These are phyloP conservation scores for Aspergillus flavus DNA, from an alignment of 2,329 filamentous ascomycete genomes.

Conservation along the genomic window DNA sequence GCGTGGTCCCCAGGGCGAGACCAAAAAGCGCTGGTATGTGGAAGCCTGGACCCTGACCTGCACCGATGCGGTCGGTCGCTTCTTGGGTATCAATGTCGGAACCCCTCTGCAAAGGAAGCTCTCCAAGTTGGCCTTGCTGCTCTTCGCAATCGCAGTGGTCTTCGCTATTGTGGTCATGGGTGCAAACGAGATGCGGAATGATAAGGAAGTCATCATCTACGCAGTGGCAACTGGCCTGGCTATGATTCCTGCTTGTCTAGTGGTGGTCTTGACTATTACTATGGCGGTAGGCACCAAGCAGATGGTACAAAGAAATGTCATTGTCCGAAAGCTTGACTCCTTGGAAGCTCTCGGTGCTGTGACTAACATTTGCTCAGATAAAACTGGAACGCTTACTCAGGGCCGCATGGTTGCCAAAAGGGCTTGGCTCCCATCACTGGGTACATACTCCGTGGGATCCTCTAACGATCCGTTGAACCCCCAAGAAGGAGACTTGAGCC, in stretches of 20 bases:
- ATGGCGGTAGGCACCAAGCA: slow-evolving; percentile 64
- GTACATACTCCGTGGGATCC: slow-evolving; percentile 60
- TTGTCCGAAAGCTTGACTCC: slow-evolving; percentile 60
- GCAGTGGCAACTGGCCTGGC: slow-evolving; percentile 62
- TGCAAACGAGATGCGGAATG: slow-evolving; percentile 60
- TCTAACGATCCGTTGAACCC: slow-evolving; percentile 62
- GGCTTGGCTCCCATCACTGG: slow-evolving; percentile 60
- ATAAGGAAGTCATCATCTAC: slow-evolving; percentile 66
- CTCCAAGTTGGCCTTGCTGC: slow-evolving; percentile 66
- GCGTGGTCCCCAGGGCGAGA: slow-evolving; percentile 53
- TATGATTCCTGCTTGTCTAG: slow-evolving; percentile 65
- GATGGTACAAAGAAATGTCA: slow-evolving; percentile 60
- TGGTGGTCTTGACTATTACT: slow-evolving; percentile 69
- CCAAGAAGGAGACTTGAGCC: slow-evolving; percentile 51
- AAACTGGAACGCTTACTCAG: slow-evolving; percentile 64
- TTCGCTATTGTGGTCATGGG: slow-evolving; percentile 71
- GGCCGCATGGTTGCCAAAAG: slow-evolving; percentile 66
- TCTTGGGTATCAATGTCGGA: slow-evolving; percentile 69
- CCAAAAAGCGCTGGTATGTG: slow-evolving; percentile 56
- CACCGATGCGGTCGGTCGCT: slow-evolving; percentile 61
- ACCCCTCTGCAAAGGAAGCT: slow-evolving; percentile 71
- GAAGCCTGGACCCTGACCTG: slow-evolving; percentile 56
- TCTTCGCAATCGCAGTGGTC: slow-evolving; percentile 68
- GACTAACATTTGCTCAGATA: slow-evolving; percentile 61
- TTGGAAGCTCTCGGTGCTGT: slow-evolving; percentile 65